These are phyloP conservation scores for Aspergillus asperescens DNA, from an alignment of 495 filamentous ascomycete species.

Conservation along the genomic window DNA sequence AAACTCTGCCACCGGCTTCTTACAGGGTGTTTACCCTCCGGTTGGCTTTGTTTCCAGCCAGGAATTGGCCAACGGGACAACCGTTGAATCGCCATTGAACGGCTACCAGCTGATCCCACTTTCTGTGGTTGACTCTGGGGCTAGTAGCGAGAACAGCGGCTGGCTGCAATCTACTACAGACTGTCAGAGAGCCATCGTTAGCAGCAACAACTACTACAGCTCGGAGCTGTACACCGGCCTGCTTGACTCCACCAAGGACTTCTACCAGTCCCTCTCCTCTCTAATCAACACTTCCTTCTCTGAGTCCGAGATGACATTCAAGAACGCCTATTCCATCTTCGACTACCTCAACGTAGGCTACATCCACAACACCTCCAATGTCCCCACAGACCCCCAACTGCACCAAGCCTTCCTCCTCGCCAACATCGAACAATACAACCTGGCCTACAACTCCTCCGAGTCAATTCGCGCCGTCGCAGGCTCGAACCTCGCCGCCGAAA, in stretches of 20 bases:
- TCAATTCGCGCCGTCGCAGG: conserved; percentile 46
- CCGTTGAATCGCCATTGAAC: conserved; percentile 48
- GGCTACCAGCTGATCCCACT: conserved; percentile 61
- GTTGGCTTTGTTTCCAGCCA: conserved; percentile 36
- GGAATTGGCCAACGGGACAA: conserved; percentile 49
- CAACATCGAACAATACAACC: conserved; percentile 47
- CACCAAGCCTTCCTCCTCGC: conserved; percentile 43
- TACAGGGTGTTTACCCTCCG: conserved; percentile 61
- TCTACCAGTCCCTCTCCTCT: conserved; percentile 60
- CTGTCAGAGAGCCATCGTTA: conserved; percentile 58
- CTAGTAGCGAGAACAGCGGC: conserved; percentile 48
- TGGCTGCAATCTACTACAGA: conserved; percentile 56
- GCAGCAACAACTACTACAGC: conserved; percentile 68
- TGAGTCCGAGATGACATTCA: conserved; percentile 51
- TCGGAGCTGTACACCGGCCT: conserved; percentile 53
- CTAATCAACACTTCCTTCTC: conserved; percentile 56
- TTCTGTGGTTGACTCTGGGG: conserved; percentile 32
- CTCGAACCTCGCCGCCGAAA: conserved; percentile 41
- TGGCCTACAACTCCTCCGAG: conserved; percentile 47
- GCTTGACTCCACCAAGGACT: conserved; percentile 49
- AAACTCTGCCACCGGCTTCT: conserved; percentile 51
- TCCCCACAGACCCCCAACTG: conserved; percentile 27
- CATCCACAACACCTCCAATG: conserved; percentile 47
- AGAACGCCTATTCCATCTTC: conserved; percentile 66
- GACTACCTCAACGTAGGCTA: conserved; percentile 51